phyloP scores from a whole-genome alignment of 305 asterid genomes.

The Fraxinus floribunda region DNA sequence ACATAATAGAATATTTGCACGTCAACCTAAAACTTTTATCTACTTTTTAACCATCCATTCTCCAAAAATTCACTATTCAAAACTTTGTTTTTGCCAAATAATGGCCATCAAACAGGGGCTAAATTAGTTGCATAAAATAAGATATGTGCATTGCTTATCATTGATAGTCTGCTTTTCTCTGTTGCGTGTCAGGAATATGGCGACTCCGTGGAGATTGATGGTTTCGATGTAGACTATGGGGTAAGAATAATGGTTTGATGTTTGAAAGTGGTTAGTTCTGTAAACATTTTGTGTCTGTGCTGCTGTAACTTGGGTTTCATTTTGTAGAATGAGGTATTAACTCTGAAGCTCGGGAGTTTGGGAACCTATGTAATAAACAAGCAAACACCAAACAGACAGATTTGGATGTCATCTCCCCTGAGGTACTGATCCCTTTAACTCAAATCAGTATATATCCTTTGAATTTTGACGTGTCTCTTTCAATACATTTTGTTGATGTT shows the following conservation, averaged over 20 bases:
- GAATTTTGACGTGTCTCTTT: background rate
- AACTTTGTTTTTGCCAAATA: no score
- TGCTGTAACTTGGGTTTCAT: constrained; percentile 9
- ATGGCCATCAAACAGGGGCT: no score
- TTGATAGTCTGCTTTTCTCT: background rate
- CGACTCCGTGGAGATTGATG: constrained; percentile 85
- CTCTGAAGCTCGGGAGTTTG: constrained; percentile 75
- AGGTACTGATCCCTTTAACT: constrained; percentile 51
- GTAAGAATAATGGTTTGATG: constrained; percentile 39
- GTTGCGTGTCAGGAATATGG: constrained; percentile 71
- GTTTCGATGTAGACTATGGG: constrained; percentile 92
- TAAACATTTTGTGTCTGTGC: constrained; percentile 1
- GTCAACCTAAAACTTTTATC: no score
- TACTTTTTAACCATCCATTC: no score
- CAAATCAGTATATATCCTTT: background rate
- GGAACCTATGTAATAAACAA: constrained; percentile 97
- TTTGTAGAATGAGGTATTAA: constrained; percentile 84
- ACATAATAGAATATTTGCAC: no score
- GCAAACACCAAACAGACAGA: constrained; percentile 94
- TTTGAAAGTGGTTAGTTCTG: background rate
- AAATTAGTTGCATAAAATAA: background rate
- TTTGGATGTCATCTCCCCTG: constrained; percentile 98
- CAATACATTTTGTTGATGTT: background rate
- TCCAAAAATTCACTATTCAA: no score
- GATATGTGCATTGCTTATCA: background rate